phyloP scores from a whole-genome alignment of 2,329 filamentous ascomycete species.

The Colletotrichum cereale region DNA sequence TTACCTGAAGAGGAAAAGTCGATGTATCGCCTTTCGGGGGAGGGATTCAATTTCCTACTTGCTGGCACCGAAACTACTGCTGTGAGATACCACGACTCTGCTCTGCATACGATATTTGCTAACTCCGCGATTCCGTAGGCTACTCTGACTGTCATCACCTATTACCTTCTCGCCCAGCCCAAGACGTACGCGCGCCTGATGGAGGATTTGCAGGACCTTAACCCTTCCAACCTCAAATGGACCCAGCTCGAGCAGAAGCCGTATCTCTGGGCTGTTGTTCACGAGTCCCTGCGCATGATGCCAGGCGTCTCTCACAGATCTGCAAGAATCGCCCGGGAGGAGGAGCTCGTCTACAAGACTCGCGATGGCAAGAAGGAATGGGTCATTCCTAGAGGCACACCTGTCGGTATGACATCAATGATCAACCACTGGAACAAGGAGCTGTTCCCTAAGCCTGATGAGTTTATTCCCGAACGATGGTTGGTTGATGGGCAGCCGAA shows the following conservation, averaged over 20 bases:
- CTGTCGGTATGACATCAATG: slow-evolving; percentile 42
- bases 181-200: slow-evolving; percentile 43
- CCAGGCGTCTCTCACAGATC: slow-evolving; percentile 42
- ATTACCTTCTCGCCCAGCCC: slow-evolving; percentile 47
- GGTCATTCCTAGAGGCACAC: slow-evolving; percentile 41
- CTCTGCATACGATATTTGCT: not conserved
- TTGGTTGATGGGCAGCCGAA: slow-evolving; percentile 37
- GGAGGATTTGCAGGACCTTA: slow-evolving; percentile 45
- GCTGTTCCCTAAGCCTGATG: slow-evolving; percentile 38
- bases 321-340: slow-evolving; percentile 41
- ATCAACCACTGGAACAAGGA: slow-evolving; percentile 43
- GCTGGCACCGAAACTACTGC: slow-evolving; percentile 66
- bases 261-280: slow-evolving; percentile 48
- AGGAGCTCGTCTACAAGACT: slow-evolving; percentile 44
- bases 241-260: slow-evolving; percentile 54
- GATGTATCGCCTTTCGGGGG: slow-evolving; percentile 34
- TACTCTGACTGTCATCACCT: slow-evolving; percentile 46
- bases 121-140: slow-evolving; percentile 23
- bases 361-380: slow-evolving; percentile 39
- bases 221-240: slow-evolving; percentile 45
- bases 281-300: slow-evolving; percentile 44
- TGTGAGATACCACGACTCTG: slow-evolving; percentile 26
- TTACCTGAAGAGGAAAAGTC: slow-evolving; percentile 38
- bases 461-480: slow-evolving; percentile 46
- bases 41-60: slow-evolving; percentile 56